These are phyloP conservation scores for Pythium phragmitis DNA, from an alignment of 352 stramenopile species.

Conservation along the genomic window DNA sequence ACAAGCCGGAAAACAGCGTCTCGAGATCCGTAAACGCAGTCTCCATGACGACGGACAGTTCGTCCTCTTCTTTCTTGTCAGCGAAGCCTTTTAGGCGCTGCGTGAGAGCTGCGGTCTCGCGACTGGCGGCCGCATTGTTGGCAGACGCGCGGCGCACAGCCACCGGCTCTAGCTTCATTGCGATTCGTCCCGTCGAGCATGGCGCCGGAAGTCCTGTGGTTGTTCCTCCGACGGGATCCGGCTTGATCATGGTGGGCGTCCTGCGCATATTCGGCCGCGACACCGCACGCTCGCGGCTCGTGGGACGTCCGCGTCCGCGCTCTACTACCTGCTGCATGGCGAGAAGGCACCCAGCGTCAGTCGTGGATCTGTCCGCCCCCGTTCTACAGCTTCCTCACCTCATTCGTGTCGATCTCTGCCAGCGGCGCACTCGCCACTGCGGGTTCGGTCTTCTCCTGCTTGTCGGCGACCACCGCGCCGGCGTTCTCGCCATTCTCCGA, in stretches of 20 bases:
- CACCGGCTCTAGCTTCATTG: constrained; percentile 23
- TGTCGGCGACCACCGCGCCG: background rate
- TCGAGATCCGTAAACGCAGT: background rate
- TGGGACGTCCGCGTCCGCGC: constrained; percentile 22
- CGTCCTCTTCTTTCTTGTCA: constrained; percentile 5
- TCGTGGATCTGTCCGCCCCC: background rate
- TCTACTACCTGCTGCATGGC: background rate
- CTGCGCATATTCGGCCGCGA: constrained; percentile 25
- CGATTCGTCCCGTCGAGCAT: constrained; percentile 16
- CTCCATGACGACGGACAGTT: constrained; percentile 13
- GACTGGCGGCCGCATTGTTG: constrained; percentile 11
- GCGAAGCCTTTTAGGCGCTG: constrained; percentile 2
- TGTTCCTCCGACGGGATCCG: background rate
- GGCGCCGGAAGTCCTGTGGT: constrained; percentile 4
- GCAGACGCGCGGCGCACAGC: constrained; percentile 20
- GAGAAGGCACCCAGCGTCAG: background rate
- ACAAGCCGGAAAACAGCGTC: constrained; percentile 9
- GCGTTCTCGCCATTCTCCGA: constrained; percentile 20
- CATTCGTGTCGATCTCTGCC: constrained; percentile 15
- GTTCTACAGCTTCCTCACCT: constrained; percentile 8
- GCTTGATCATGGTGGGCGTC: constrained; percentile 16
- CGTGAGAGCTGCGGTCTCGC: background rate
- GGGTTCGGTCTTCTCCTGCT: background rate
- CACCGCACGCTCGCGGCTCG: constrained; percentile 19
- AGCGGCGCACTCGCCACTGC: constrained; percentile 4